Base-by-base conservation (phyloP, 75 land plant species). In the Pinus taeda region DNA sequence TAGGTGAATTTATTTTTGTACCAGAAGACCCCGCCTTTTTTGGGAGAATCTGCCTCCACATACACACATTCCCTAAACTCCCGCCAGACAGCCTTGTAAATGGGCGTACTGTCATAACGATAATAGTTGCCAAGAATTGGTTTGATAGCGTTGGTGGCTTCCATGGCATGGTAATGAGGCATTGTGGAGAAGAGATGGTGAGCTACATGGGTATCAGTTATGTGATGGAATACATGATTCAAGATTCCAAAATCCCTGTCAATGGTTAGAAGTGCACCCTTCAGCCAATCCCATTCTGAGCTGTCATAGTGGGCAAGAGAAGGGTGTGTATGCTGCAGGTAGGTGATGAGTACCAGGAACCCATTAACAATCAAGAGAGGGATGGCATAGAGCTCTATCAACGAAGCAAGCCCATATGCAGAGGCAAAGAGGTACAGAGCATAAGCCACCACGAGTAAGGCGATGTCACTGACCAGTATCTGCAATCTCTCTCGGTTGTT, bases 141-240 rank as follows among this genome's bases (percentile, higher is more conserved):
- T 77, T 82, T 89, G 67, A 93, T 77, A 6, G 88, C 92, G 57
- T 82, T 83, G 36, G 96, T 93, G 15, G 96, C 96, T 71, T 91
- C 96, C 82, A 69, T 71, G 0, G 94, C 96, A 66, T 93, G 90
- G 82, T 93, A 93, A 57, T 93, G 95, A 69, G 95, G 95, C 91
- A 93, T 91, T 15, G 91, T 91, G 2, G 94, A 85, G 80, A 93
- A 92, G 24, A 93, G 63, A 75, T 93, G 96, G 79, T 93, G 96
- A 0, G 84, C 82, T 0, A 89, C 82, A 59, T 89, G 91, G 6
- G 91, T 89, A 36, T 89, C 90, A 0, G 86, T 89, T 42, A 91
- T 91, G 74, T 91, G 84, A 78, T 93, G 95, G 83, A 93, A 92
- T n/a, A 93, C 88, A 59, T 79, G 81, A 80, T 91, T 93, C 57